phyloP scores from a whole-genome alignment of 106 monocot species.

The Dendrobium officinale region DNA sequence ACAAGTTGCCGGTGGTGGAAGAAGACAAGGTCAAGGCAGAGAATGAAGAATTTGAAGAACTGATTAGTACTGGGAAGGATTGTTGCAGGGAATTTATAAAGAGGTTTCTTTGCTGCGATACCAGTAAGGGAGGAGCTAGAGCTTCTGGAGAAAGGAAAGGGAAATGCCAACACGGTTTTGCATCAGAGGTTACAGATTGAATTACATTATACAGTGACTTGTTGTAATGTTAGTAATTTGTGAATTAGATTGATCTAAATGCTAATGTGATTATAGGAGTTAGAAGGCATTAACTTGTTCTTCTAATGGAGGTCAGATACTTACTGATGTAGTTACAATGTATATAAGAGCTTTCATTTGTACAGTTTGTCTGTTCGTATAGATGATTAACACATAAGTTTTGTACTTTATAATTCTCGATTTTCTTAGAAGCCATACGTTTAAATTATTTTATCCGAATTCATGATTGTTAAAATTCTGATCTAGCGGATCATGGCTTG shows the following conservation, averaged over 20 bases:
- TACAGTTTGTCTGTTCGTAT: no score
- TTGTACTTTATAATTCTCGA: no score
- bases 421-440: no score
- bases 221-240: background rate
- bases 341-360: no score
- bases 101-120: conserved; percentile 50
- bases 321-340: no score
- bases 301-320: no score
- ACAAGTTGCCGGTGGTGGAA: conserved; percentile 2
- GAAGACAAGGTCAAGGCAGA: background rate
- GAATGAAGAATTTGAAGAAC: background rate
- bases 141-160: conserved; percentile 24
- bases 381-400: no score
- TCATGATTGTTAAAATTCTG: no score
- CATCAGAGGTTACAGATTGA: conserved; percentile 68
- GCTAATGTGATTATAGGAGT: no score
- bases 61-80: conserved; percentile 34
- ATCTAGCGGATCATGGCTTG: no score
- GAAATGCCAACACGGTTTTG: conserved; percentile 4
- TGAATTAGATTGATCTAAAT: background rate
- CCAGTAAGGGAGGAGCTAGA: conserved; percentile 37
- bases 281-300: no score
- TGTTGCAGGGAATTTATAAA: conserved; percentile 62
- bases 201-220: conserved; percentile 31
- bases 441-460: no score